These are phyloP conservation scores for Neopestalotiopsis clavispora DNA, from an alignment of 2,329 filamentous ascomycete species.

Conservation along the genomic window DNA sequence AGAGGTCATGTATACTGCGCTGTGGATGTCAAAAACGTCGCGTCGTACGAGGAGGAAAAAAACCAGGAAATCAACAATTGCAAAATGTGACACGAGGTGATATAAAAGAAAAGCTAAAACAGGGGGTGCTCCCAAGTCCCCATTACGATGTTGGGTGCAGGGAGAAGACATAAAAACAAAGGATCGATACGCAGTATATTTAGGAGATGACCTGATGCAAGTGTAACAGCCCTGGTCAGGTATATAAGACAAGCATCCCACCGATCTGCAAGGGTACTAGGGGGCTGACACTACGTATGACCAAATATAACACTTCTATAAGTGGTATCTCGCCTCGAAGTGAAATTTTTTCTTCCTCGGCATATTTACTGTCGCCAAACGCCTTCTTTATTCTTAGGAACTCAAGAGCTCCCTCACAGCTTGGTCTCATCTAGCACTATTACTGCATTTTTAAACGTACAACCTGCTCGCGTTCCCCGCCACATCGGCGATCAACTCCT, in stretches of 20 bases:
- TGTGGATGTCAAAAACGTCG: neutral
- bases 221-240: conserved; percentile 1
- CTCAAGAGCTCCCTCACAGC: neutral
- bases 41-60: neutral
- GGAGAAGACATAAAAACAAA: neutral
- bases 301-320: conserved; percentile 6
- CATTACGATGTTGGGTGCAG: neutral
- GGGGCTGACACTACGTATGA: neutral
- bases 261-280: neutral
- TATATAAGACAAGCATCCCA: conserved; percentile 13
- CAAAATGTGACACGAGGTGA: neutral
- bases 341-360: neutral
- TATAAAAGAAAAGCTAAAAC: neutral
- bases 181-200: neutral
- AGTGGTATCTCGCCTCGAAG: neutral
- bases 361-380: neutral
- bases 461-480: neutral
- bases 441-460: neutral
- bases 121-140: neutral
- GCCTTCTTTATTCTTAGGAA: neutral
- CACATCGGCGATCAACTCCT: neutral
- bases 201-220: conserved; percentile 10
- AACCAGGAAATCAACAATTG: neutral
- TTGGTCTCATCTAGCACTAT: neutral
- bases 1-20: neutral